Conservation (phyloP, 2,329 filamentous ascomycete genomes). For the Diaporthe amygdali region DNA sequence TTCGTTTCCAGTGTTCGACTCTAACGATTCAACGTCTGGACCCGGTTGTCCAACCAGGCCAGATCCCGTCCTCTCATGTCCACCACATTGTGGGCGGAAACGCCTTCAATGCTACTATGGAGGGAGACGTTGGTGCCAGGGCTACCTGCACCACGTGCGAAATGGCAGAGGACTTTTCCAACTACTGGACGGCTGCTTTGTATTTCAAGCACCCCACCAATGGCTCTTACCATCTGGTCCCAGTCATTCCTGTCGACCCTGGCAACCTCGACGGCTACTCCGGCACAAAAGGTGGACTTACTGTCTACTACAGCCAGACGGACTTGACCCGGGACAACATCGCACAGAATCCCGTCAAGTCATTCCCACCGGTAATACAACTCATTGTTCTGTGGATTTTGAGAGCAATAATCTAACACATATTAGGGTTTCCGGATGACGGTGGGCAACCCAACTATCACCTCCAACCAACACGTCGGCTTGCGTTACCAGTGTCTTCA, state of each 20-base stretch:
- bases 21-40: constrained; percentile 35
- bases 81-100: constrained; percentile 33
- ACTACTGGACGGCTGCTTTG: constrained; percentile 39
- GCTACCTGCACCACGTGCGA: constrained; percentile 41
- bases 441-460: constrained; percentile 37
- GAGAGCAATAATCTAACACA: constrained; percentile 2
- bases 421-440: constrained; percentile 47
- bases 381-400: not conserved
- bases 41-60: constrained; percentile 31
- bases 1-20: constrained; percentile 37
- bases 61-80: constrained; percentile 29
- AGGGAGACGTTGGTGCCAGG: constrained; percentile 33
- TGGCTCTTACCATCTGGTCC: constrained; percentile 37
- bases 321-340: constrained; percentile 45
- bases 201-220: constrained; percentile 31
- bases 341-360: constrained; percentile 39
- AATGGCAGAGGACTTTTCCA: constrained; percentile 39
- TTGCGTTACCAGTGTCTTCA: constrained; percentile 39
- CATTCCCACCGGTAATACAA: constrained; percentile 38
- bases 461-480: constrained; percentile 28
- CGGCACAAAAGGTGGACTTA: constrained; percentile 43
- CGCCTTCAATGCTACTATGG: constrained; percentile 32
- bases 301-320: constrained; percentile 47
- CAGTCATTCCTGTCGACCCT: constrained; percentile 33
- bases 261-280: constrained; percentile 32